A percentile compares a stretch with the other conserved stretches of the same genome.
These are phyloP conservation scores for Lyophyllum shimeji DNA, from an alignment of 768 basidiomycete species.

Conservation along the genomic window DNA sequence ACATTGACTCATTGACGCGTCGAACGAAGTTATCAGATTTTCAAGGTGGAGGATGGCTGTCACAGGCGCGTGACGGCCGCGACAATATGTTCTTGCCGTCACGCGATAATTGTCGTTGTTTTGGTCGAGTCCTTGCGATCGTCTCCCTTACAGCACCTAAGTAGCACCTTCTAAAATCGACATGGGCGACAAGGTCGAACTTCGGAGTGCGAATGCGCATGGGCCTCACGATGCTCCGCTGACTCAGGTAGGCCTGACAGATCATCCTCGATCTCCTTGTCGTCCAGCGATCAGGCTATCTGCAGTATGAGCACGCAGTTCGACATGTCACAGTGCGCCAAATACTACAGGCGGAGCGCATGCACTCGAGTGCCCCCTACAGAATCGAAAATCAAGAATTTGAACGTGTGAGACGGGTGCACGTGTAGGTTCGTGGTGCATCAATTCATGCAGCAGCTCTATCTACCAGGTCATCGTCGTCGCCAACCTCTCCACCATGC, in stretches of 20 bases:
- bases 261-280: background rate
- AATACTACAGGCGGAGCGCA: constrained; percentile 14
- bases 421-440: background rate
- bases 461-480: constrained; percentile 41
- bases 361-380: constrained; percentile 16
- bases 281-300: background rate
- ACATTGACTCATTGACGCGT: constrained; percentile 44
- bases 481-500: constrained; percentile 67
- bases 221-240: background rate
- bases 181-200: background rate
- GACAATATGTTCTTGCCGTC: background rate
- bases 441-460: background rate
- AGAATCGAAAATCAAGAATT: constrained; percentile 20
- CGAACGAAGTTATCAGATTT: background rate
- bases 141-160: too few species aligned
- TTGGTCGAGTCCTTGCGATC: too few species aligned
- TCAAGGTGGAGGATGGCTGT: background rate
- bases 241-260: constrained; percentile 3
- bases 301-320: constrained; percentile 10
- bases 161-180: background rate
- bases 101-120: background rate
- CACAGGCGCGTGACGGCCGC: constrained; percentile 13
- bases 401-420: constrained; percentile 27
- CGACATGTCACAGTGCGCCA: constrained; percentile 33
- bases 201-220: background rate